Percentiles rank a stretch among this genome's conserved stretches.
phyloP scores from a whole-genome alignment of 805 yeast genomes.

The Hanseniaspora singularis region DNA sequence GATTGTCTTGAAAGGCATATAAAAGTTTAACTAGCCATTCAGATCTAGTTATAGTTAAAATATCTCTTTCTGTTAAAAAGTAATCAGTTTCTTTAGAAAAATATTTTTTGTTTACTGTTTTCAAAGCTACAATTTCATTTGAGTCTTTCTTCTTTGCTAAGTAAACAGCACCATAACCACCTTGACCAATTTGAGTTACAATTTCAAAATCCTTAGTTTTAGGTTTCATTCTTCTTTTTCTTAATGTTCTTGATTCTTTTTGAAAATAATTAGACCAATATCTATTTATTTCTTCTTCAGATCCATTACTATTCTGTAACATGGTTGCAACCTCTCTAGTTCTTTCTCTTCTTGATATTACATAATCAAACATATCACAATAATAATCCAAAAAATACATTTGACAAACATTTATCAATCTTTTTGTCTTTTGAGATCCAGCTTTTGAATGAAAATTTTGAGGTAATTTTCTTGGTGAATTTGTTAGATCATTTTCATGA shows the following conservation, averaged over 20 bases:
- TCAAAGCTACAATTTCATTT: constrained; percentile 87
- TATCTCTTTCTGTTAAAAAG: constrained; percentile 91
- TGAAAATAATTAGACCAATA: constrained; percentile 74
- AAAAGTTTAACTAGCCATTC: constrained; percentile 91
- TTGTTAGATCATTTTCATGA: constrained; percentile 20
- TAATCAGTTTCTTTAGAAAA: constrained; percentile 93
- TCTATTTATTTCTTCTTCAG: constrained; percentile 24
- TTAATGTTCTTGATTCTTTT: constrained; percentile 68
- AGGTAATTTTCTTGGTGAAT: constrained; percentile 30
- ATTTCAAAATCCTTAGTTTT: constrained; percentile 91
- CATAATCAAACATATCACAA: constrained; percentile 90
- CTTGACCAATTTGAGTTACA: constrained; percentile 97
- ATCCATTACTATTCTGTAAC: constrained; percentile 30
- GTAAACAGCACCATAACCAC: constrained; percentile 98
- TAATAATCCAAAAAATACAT: constrained; percentile 89
- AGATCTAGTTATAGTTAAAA: constrained; percentile 85
- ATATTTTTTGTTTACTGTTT: constrained; percentile 77
- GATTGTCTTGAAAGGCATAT: constrained; percentile 90
- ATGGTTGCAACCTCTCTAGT: constrained; percentile 55
- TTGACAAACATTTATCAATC: constrained; percentile 84
- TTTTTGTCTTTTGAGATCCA: constrained; percentile 60
- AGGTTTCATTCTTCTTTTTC: constrained; percentile 84
- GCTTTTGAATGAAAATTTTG: constrained; percentile 47
- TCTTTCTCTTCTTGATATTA: constrained; percentile 75
- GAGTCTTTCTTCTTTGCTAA: constrained; percentile 90